Evolutionary conservation across 805 yeast genomes (phyloP), one percentile per base, ranked within the genome.

Genomic region (Ascoidea asiatica): DNA sequence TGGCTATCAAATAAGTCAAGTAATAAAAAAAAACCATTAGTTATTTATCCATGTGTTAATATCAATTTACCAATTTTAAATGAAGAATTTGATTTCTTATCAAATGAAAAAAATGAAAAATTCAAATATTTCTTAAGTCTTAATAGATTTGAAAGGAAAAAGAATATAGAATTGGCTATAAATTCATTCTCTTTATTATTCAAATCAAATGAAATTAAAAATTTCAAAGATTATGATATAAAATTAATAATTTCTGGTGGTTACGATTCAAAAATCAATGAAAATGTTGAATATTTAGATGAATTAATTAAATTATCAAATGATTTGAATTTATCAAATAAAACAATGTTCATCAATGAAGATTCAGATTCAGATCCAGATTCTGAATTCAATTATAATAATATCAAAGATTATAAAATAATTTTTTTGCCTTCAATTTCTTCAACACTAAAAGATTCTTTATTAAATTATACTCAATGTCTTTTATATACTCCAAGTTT

Each of bases 211-310:
- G 60, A 70, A 2, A 45, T 51, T 2, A 62, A 59, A 19, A 51
- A 57, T n/a, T 21, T 41, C 5, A 19, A 5, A 46, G 55, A 46
- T 36, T 53, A 41, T 4, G 56, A 60, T 18, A 66, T 70, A 4
- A 72, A 73, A 46, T 67, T 92, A 43, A 71, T 88, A 1, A 63
- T 92, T 37, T 83, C 95, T 6, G 98, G 99, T 11, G 99, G 99
- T 0, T 92, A 80, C 60, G 98, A 92, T 59, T 53, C 71, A 7
- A 63, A 87, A 40, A 82, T 86, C 0, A 45, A 54, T 1, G 97
- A 89, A 58, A 92, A 92, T 60, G 82, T 76, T 22, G 73, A 72
- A 43, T 85, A 85, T 53, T 66, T 88, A 42, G 56, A 65, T 19
- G 84, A 84, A 50, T 67, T 92, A 37, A 67, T 73, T 50, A 43